A percentile compares a stretch with the other conserved stretches of the same genome.
phyloP scores from a whole-genome alignment of 441 rosid species.

The Pelargonium australe region DNA sequence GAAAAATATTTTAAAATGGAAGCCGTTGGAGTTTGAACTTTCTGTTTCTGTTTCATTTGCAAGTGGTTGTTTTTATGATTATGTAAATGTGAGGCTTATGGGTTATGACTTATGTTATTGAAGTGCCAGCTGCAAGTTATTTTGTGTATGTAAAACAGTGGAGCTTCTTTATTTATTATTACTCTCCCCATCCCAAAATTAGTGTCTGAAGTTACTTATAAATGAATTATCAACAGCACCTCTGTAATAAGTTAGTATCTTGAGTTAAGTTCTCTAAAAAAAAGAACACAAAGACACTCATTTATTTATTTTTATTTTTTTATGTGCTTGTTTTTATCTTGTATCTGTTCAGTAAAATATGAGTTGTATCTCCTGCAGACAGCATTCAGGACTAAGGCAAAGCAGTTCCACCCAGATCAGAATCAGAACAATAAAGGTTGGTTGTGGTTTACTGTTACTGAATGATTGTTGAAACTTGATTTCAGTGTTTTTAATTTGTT shows the following conservation, averaged over 20 bases:
- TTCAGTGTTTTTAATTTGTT: background rate
- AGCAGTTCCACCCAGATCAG: slow-evolving; percentile 93
- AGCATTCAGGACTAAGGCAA: slow-evolving; percentile 80
- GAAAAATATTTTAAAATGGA: background rate
- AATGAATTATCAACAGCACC: no score
- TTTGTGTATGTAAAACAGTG: background rate
- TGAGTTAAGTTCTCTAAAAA: no score
- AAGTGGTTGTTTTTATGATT: background rate
- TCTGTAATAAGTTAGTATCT: no score
- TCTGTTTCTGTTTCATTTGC: no score
- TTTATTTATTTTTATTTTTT: background rate
- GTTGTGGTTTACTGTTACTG: background rate
- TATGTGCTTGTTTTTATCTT: background rate
- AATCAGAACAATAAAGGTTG: slow-evolving; percentile 78
- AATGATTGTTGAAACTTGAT: background rate
- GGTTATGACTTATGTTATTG: background rate
- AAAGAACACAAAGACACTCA: no score
- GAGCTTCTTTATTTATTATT: background rate
- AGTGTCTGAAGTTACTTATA: background rate
- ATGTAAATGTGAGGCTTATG: background rate
- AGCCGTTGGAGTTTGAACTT: background rate
- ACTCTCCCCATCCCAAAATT: background rate
- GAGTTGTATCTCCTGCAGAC: slow-evolving; percentile 39
- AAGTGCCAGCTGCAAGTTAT: background rate
- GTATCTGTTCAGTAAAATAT: background rate